Evolutionary conservation across 768 basidiomycete genomes (phyloP), one percentile per base, ranked within the genome.

Genomic region (Mycena rebaudengoi): DNA sequence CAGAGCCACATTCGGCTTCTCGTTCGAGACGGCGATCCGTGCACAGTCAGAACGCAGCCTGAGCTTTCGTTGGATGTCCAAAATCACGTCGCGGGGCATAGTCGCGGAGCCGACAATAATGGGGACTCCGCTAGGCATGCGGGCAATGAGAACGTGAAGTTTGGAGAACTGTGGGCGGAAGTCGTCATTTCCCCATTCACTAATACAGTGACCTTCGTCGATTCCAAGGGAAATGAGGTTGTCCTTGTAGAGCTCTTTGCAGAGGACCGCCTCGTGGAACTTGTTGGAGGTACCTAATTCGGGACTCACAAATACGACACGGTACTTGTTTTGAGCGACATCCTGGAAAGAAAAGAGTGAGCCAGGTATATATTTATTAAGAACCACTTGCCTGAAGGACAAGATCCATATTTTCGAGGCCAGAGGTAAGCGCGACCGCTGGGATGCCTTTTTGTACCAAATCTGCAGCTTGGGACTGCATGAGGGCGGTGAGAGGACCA

Each of bases 141-240:
- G 58, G 0, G 35, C 48, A 1, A 51, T 13, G 1, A 65, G 41
- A 6, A 45, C 16, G 16, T 14, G 20, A 3, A 49, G 30, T 12
- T 40, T 40, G 0, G 28, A 33, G 28, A 44, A 65, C 6, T 60
- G 50, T 1, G 51, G 51, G 7, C 64, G 57, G 30, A 65, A 65
- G 7, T 57, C 48, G 14, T 60, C 58, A 7, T 37, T 53, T 2
- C 69, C 71, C 69, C 72, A 72, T 12, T 65, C 35, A 3, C 37
- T 65, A 7, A 73, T 45, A 21, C 71, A 71, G 37, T 73, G 72
- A 1, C 41, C 63, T 26, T 73, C 66, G 39, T 73, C 68, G 1
- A 73, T 49, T 2, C 68, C 46, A 1, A 71, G 32, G 12, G 41
- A 51, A 13, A 57, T 56, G 30, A 61, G 18, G 23, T 46, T 55